Conservation (phyloP, 805 yeast genomes). For the Ogataea angusta region DNA sequence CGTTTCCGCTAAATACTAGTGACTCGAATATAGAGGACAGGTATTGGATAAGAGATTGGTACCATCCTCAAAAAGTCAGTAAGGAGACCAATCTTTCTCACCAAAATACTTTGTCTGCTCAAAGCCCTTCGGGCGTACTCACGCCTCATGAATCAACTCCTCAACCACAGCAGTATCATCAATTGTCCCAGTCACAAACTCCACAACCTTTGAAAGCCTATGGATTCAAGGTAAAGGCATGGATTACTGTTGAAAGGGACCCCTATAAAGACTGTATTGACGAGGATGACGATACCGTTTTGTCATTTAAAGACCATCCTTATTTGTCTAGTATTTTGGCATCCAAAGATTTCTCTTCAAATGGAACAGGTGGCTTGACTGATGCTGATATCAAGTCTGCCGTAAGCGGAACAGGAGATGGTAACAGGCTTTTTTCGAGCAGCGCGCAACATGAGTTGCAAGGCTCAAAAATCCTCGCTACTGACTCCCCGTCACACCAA, state of each 20-base stretch:
- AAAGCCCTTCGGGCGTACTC: conserved; percentile 18
- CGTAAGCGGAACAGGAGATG: conserved; percentile 37
- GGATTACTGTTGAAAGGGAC: conserved; percentile 27
- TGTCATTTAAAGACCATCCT: conserved; percentile 36
- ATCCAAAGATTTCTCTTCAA: conserved; percentile 7
- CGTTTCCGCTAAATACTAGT: conserved; percentile 16
- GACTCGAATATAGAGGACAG: conserved; percentile 22
- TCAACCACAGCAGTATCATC: conserved; percentile 21
- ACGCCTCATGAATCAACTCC: conserved; percentile 26
- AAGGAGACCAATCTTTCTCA: conserved; percentile 12
- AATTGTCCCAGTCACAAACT: conserved; percentile 24
- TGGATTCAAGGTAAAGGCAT: conserved; percentile 33
- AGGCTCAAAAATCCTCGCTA: conserved; percentile 13
- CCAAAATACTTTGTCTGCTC: conserved; percentile 11
- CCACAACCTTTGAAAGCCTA: conserved; percentile 29
- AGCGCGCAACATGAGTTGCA: conserved; percentile 27
- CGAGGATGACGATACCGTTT: conserved; percentile 33
- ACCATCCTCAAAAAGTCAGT: conserved; percentile 30
- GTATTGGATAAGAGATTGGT: conserved; percentile 33
- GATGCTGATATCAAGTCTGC: conserved; percentile 42
- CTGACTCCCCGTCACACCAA: not conserved
- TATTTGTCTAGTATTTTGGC: conserved; percentile 25
- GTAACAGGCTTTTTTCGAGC: conserved; percentile 28
- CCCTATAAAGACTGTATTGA: conserved; percentile 23
- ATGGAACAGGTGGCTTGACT: conserved; percentile 27